Conservation (phyloP, 2,329 filamentous ascomycete genomes). For the Mycogone perniciosa region DNA sequence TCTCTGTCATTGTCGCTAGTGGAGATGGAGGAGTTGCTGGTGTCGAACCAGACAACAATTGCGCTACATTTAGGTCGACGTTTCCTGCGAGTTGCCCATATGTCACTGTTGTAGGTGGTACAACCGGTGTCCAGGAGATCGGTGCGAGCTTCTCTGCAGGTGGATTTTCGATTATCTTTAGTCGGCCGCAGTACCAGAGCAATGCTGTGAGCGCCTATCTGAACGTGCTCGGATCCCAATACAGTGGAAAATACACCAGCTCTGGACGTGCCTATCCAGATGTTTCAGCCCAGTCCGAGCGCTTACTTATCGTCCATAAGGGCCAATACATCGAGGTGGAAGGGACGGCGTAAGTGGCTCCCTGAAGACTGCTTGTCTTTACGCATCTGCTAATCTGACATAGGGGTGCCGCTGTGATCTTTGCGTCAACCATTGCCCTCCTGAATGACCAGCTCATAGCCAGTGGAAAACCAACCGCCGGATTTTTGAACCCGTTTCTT, state of each 20-base stretch:
- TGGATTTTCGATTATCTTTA: slow-evolving; percentile 33
- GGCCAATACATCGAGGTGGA: slow-evolving; percentile 37
- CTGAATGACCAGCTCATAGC: slow-evolving; percentile 21
- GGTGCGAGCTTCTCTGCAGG: not conserved
- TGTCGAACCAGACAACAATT: slow-evolving; percentile 20
- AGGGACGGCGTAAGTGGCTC: slow-evolving; percentile 35
- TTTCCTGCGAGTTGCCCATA: not conserved
- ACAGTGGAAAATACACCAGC: not conserved
- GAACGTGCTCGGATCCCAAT: not conserved
- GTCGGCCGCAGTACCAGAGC: slow-evolving; percentile 39
- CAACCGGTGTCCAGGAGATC: not conserved
- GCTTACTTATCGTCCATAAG: slow-evolving; percentile 36
- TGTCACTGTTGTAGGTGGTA: not conserved
- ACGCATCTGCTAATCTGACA: not conserved
- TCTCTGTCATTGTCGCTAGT: slow-evolving; percentile 42
- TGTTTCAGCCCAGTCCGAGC: slow-evolving; percentile 29
- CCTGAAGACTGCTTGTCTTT: not conserved
- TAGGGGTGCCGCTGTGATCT: slow-evolving; percentile 22
- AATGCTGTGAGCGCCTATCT: slow-evolving; percentile 33
- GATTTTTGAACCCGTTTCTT: not conserved
- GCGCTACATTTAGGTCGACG: slow-evolving; percentile 23
- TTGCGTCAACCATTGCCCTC: slow-evolving; percentile 24
- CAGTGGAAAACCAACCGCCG: slow-evolving; percentile 13
- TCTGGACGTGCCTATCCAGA: not conserved
- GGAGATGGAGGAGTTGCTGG: slow-evolving; percentile 47